Conservation (phyloP, 345 rosid species). For the Litchi chinensis region DNA sequence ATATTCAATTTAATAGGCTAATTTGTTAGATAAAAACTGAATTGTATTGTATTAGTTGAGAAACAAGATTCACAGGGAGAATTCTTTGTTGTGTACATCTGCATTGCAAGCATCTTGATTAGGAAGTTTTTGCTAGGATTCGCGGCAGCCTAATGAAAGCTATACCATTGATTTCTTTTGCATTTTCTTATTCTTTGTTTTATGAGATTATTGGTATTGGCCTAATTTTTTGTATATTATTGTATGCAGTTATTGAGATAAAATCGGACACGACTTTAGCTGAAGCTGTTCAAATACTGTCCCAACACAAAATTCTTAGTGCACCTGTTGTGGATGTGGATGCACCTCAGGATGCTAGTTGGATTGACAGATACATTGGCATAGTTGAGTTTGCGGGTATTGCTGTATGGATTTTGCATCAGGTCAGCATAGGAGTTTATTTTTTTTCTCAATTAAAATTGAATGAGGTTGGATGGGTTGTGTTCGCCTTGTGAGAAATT, state of each 20-base stretch:
- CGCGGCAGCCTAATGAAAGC: background rate
- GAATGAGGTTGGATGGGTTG: background rate
- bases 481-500: background rate
- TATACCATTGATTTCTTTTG: background rate
- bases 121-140: conserved; percentile 7
- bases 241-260: conserved; percentile 68
- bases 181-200: background rate
- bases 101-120: background rate
- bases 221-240: background rate
- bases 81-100: too few relatives aligned
- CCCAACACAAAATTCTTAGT: conserved; percentile 67
- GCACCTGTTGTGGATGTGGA: conserved; percentile 89
- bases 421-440: conserved; percentile 44
- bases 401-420: conserved; percentile 94
- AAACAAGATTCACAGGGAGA: background rate
- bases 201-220: background rate
- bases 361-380: conserved; percentile 96
- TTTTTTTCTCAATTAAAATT: background rate
- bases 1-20: background rate
- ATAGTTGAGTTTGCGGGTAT: conserved; percentile 95
- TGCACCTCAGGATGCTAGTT: conserved; percentile 78
- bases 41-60: background rate
- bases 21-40: background rate
- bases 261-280: conserved; percentile 80
- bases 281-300: conserved; percentile 79